phyloP scores from a whole-genome alignment of 441 rosid species.

The Erodium texanum region DNA sequence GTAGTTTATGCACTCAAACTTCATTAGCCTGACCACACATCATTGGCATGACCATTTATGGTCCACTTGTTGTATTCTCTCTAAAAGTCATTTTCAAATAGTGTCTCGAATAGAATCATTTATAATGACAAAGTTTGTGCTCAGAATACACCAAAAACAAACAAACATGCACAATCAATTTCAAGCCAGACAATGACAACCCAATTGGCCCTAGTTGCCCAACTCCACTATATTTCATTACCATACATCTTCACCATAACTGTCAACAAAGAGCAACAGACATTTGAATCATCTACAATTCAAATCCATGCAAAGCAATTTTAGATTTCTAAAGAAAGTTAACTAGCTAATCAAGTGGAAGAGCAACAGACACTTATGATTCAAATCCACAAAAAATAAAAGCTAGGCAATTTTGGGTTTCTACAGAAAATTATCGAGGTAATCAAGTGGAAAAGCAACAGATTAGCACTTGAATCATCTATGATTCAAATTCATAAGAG shows the following conservation, averaged over 20 bases:
- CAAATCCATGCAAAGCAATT: neutral
- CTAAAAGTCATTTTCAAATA: neutral
- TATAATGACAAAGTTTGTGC: neutral
- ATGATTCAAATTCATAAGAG: no score
- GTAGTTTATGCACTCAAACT: neutral
- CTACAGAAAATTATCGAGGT: neutral
- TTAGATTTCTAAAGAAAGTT: neutral
- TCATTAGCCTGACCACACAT: neutral
- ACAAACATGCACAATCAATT: neutral
- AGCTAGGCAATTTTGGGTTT: neutral
- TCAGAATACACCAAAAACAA: neutral
- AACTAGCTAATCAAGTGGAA: neutral
- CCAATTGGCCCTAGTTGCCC: neutral
- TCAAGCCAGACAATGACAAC: neutral
- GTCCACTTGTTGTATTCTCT: neutral
- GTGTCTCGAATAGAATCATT: neutral
- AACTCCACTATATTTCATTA: neutral
- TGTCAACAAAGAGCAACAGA: neutral
- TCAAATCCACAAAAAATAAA: neutral
- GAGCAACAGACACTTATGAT: neutral
- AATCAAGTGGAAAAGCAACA: neutral
- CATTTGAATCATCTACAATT: neutral
- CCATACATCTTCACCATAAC: neutral
- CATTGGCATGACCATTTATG: neutral
- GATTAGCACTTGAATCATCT: neutral